These are phyloP conservation scores for Lachnellula hyalina DNA, from an alignment of 2,329 filamentous ascomycete genomes.

Conservation along the genomic window DNA sequence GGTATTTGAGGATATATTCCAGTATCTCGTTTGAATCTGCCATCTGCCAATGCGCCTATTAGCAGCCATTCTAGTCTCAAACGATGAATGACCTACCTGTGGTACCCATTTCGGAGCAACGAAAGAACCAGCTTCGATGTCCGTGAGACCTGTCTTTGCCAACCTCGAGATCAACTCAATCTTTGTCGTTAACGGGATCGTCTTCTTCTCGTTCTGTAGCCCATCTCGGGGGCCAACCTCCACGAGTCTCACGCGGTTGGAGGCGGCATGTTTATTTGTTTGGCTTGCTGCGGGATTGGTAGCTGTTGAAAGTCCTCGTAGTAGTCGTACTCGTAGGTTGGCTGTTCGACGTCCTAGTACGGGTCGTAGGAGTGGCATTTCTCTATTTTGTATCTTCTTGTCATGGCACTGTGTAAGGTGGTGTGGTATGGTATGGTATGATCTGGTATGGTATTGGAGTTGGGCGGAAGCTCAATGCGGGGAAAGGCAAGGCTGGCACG, in stretches of 20 bases:
- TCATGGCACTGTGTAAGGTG: neutral
- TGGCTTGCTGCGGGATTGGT: slow-evolving; percentile 9
- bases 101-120: slow-evolving; percentile 82
- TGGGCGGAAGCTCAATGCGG: neutral
- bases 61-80: neutral
- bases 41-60: slow-evolving; percentile 49
- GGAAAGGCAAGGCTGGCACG: neutral
- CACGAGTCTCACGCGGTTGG: slow-evolving; percentile 54
- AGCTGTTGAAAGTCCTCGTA: slow-evolving; percentile 22
- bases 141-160: slow-evolving; percentile 60
- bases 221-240: slow-evolving; percentile 83
- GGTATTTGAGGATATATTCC: slow-evolving; percentile 56
- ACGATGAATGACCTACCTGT: slow-evolving; percentile 47
- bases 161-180: slow-evolving; percentile 69
- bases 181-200: slow-evolving; percentile 67
- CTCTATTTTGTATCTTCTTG: neutral
- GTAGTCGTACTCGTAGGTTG: slow-evolving; percentile 6
- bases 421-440: neutral
- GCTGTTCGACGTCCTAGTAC: slow-evolving; percentile 5
- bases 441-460: neutral
- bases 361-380: slow-evolving; percentile 18
- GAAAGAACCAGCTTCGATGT: slow-evolving; percentile 78
- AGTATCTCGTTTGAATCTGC: slow-evolving; percentile 72
- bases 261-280: slow-evolving; percentile 12
- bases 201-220: slow-evolving; percentile 76